Conservation (phyloP, 441 rosid genomes). For the Adansonia madagascariensis region DNA sequence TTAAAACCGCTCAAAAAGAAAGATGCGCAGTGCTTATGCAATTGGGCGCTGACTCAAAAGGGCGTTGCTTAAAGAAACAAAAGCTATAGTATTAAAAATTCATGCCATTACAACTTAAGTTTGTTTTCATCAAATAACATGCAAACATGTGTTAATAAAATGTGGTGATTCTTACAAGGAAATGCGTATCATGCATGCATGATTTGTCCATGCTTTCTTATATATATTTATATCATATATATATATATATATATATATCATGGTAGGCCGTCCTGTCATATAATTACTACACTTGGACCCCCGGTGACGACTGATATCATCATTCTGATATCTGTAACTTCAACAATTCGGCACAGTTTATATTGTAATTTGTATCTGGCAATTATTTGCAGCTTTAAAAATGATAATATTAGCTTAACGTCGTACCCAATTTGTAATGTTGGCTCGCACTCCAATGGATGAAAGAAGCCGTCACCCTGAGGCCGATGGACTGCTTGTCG, state of each 20-base stretch:
- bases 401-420: not conserved
- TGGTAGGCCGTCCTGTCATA: constrained; percentile 90
- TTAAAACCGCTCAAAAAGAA: not conserved
- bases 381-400: too few relatives aligned
- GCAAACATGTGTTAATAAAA: not conserved
- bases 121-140: constrained; percentile 25
- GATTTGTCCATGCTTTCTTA: not conserved
- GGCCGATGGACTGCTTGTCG: constrained; percentile 60
- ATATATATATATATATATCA: constrained; percentile 31
- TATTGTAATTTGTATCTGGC: not conserved
- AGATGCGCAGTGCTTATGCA: constrained; percentile 17
- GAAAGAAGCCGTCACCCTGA: constrained; percentile 75
- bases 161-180: not conserved
- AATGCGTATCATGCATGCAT: not conserved
- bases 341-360: not conserved
- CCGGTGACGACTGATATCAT: constrained; percentile 57
- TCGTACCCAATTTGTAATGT: constrained; percentile 80
- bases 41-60: too few relatives aligned
- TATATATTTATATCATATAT: not conserved
- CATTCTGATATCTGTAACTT: constrained; percentile 61
- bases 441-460: constrained; percentile 87
- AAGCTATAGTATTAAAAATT: not conserved
- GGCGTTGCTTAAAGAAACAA: too few relatives aligned
- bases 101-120: constrained; percentile 12
- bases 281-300: constrained; percentile 85